These are phyloP conservation scores for Selaginella tamariscina DNA, from an alignment of 75 land plant genomes.

Conservation along the genomic window DNA sequence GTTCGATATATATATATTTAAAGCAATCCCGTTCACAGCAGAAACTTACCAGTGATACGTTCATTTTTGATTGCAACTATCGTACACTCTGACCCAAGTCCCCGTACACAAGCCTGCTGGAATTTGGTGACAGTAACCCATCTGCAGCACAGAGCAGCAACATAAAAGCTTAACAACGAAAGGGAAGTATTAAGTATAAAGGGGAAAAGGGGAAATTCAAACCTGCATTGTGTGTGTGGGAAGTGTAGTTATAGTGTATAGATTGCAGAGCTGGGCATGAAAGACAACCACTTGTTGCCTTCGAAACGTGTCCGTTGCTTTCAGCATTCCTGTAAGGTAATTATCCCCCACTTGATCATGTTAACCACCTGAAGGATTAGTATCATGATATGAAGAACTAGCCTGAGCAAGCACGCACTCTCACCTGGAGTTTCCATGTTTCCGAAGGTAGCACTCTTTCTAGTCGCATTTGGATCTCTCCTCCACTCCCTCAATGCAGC, in stretches of 20 bases:
- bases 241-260: neutral
- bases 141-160: too few relatives aligned
- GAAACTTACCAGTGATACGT: neutral
- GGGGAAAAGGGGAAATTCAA: neutral
- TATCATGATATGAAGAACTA: neutral
- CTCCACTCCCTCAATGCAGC: neutral
- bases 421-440: too few relatives aligned
- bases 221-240: neutral
- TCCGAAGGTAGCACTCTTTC: too few relatives aligned
- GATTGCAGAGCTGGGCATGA: neutral
- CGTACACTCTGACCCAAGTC: neutral
- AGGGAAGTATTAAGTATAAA: neutral
- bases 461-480: too few relatives aligned
- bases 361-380: neutral
- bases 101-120: neutral
- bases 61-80: neutral
- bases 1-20: too few relatives aligned
- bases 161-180: neutral
- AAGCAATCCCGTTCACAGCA: too few relatives aligned
- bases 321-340: neutral
- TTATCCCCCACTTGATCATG: constrained; percentile 1
- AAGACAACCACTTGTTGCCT: constrained; percentile 1
- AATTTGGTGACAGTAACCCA: neutral
- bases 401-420: neutral
- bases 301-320: neutral